Evolutionary conservation across 2,329 filamentous ascomycete genomes (phyloP), one percentile per base, ranked within the genome.

Genomic region (Alternaria sp.): DNA sequence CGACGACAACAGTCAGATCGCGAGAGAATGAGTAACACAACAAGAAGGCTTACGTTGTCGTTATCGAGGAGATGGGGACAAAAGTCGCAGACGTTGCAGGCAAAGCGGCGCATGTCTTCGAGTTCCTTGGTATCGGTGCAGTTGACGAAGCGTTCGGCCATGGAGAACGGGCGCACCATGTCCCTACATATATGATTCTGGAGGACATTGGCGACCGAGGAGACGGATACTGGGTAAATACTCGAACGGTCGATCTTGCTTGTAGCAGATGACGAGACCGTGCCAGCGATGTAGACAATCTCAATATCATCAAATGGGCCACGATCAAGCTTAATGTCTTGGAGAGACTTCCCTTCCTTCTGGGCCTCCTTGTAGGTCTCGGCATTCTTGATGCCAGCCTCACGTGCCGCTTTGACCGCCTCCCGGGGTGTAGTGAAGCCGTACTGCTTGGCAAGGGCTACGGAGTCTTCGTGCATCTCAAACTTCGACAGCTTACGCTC

Each of bases 61-160:
- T 78, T 78, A 56, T 78, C 76, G 8, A 78, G 71, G 18, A 78
- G 71, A 47, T 78, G 76, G 16, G 76, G 76, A n/a, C 74, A 74
- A 43, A 73, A 78, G 54, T 78, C 75, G 56, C 72, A 75, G 22
- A 77, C 70, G 43, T 76, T 72, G 42, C 72, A 76, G 8, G 75
- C 76, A 36, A 76, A 76, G 22, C 72, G 64, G 26, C 73, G 75
- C 66, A 78, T 68, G 28, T 70, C 65, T 39, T 67, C 67, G 5
- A 78, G 71, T 53, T 75, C 70, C n/a, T 63, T 65, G 1, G 69
- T 75, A 38, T 77, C 75, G 24, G 70, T 71, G 54, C 70, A 74
- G 53, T 65, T 70, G 36, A 78, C 62, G 41, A 78, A 75, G 28
- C 74, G 72, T 28, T 74, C 65, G 8, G 76, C 76, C 73, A 76